Evolutionary conservation across 306 rosid species (phyloP).

Genomic region (Senna siamea): DNA sequence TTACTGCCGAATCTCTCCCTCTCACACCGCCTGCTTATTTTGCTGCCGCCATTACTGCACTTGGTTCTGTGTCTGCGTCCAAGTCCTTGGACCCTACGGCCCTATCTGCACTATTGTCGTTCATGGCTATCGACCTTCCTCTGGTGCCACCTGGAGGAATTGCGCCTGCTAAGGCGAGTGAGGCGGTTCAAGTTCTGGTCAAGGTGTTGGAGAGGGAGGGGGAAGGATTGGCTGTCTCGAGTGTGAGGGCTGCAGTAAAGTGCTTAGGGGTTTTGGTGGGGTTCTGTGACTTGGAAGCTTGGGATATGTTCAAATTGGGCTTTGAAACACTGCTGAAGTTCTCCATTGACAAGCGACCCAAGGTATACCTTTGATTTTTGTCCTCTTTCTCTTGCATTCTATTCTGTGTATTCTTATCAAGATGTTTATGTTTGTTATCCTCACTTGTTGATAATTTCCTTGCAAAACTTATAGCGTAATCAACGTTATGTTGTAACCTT

Average conservation of each 20-base stretch:
- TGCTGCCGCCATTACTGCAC: conserved; percentile 67
- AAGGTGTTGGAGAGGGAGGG: conserved; percentile 49
- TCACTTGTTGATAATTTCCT: background rate
- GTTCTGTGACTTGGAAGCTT: conserved; percentile 80
- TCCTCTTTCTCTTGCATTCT: background rate
- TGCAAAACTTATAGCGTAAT: background rate
- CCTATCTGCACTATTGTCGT: conserved; percentile 65
- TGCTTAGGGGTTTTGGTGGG: conserved; percentile 78
- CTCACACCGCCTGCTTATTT: conserved; percentile 73
- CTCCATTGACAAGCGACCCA: conserved; percentile 82
- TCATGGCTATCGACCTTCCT: conserved; percentile 69
- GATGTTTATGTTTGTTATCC: conserved; percentile 11
- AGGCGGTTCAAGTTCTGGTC: conserved; percentile 56
- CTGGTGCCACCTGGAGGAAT: conserved; percentile 51
- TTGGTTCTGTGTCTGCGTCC: conserved; percentile 46
- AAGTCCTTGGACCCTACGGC: conserved; percentile 60
- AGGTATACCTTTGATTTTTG: conserved; percentile 48
- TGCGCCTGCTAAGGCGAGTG: conserved; percentile 48
- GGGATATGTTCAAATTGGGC: conserved; percentile 74
- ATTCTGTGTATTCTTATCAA: background rate
- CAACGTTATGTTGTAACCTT: background rate
- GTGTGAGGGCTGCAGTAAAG: conserved; percentile 73
- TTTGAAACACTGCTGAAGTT: conserved; percentile 68
- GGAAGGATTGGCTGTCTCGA: conserved; percentile 56
- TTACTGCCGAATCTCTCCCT: conserved; percentile 71